Percentiles rank a stretch among this genome's conserved stretches.
phyloP scores from a whole-genome alignment of 352 stramenopile genomes.

The Globisporangium emineosum region DNA sequence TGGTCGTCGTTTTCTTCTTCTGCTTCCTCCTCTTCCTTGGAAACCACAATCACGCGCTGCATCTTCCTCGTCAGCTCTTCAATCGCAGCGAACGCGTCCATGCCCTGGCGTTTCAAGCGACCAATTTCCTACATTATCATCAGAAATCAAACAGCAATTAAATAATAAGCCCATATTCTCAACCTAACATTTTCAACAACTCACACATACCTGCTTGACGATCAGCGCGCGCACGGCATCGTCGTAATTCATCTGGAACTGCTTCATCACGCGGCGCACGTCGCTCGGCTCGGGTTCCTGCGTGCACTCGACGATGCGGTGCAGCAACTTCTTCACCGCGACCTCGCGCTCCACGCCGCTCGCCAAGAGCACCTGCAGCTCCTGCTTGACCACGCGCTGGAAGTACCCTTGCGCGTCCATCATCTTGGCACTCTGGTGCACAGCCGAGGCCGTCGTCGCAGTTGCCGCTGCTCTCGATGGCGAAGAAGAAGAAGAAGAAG shows the following conservation, averaged over 20 bases:
- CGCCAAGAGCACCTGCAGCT: slow-evolving; percentile 65
- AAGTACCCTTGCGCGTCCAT: slow-evolving; percentile 68
- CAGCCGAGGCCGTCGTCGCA: neutral
- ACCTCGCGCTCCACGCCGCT: slow-evolving; percentile 57
- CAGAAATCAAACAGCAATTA: neutral
- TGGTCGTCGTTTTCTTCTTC: slow-evolving; percentile 8
- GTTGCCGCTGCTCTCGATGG: neutral
- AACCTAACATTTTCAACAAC: neutral
- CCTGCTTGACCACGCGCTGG: slow-evolving; percentile 75
- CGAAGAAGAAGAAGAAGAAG: neutral
- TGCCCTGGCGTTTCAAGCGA: slow-evolving; percentile 62
- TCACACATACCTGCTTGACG: slow-evolving; percentile 60
- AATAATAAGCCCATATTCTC: neutral
- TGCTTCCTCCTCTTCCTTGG: slow-evolving; percentile 11
- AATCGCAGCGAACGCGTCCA: slow-evolving; percentile 84
- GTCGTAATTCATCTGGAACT: slow-evolving; percentile 87
- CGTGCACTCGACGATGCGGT: slow-evolving; percentile 70
- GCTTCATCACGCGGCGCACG: slow-evolving; percentile 73
- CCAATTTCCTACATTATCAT: slow-evolving; percentile 52
- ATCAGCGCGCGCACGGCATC: slow-evolving; percentile 81
- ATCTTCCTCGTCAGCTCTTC: slow-evolving; percentile 83
- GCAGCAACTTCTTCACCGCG: slow-evolving; percentile 68
- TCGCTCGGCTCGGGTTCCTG: slow-evolving; percentile 54
- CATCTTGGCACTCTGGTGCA: slow-evolving; percentile 50
- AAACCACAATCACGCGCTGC: slow-evolving; percentile 31